Conservation (phyloP, 352 stramenopile genomes). For the Globisporangium barbulae region DNA sequence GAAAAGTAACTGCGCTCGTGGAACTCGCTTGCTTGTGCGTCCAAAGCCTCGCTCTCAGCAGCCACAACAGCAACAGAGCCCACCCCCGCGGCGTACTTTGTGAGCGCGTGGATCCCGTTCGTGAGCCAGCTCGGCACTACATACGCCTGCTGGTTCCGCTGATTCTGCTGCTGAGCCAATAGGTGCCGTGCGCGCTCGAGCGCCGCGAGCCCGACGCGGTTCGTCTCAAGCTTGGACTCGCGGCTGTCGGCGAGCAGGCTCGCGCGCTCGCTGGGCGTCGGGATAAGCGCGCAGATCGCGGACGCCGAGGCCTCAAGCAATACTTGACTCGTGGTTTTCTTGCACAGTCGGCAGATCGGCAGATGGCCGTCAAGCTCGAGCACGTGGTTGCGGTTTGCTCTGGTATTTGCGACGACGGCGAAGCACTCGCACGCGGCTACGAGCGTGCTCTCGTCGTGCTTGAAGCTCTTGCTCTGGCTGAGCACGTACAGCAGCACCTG, state of each 20-base stretch:
- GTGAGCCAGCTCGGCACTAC: constrained; percentile 12
- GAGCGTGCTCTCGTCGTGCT: constrained; percentile 31
- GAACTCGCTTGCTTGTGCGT: constrained; percentile 33
- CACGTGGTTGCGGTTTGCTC: constrained; percentile 41
- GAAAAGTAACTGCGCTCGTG: constrained; percentile 61
- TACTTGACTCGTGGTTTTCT: constrained; percentile 22
- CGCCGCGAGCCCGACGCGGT: constrained; percentile 34
- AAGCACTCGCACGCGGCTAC: constrained; percentile 52
- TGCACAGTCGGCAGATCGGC: constrained; percentile 47
- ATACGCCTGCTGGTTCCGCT: not conserved
- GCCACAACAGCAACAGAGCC: too few relatives aligned
- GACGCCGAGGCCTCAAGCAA: constrained; percentile 46
- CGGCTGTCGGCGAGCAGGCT: constrained; percentile 41
- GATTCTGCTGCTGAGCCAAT: constrained; percentile 15
- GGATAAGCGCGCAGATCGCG: constrained; percentile 49
- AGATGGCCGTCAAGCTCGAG: constrained; percentile 61
- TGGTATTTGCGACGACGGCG: constrained; percentile 40
- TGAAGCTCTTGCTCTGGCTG: constrained; percentile 31
- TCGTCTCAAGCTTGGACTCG: constrained; percentile 61
- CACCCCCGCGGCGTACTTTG: constrained; percentile 17
- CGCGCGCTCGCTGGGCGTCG: constrained; percentile 33
- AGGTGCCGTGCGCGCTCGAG: constrained; percentile 50
- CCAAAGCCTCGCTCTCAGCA: too few relatives aligned
- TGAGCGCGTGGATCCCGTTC: constrained; percentile 37
- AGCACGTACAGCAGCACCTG: constrained; percentile 68